Base-by-base conservation (phyloP, 257 asterid genomes). In the Cruciata laevipes region DNA sequence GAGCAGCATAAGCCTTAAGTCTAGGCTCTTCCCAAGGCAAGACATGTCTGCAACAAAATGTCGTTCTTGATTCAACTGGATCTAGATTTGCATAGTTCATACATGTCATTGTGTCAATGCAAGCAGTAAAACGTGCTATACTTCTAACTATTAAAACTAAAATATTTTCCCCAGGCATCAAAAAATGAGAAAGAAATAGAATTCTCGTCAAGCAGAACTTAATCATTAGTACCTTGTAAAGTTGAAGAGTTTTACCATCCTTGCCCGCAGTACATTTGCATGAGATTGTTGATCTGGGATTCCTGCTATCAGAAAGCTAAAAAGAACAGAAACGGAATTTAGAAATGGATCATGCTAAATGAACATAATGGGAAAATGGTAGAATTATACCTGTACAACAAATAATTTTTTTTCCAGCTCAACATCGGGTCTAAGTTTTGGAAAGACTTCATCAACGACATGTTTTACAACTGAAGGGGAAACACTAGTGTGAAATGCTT, bases 1-100 rank as follows among this genome's bases (percentile, higher is more conserved):
- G 68, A 24, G 44, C 32, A 83, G 67, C 88, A 81, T 81, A 73
- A 85, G 80, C 78, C 88, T 83, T 60, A 81, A 35, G 63, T 83
- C 88, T 14, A 75, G 77, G 59, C 70, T 68, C 79, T 76, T 81
- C 27, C 67, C 80, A 67, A 77, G 85, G 66, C 82, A 83, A 56
- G 85, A 77, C 71, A 85, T 60, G 74, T 83, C 86, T 18, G 63
- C 83, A 71, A 79, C 85, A 44, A 81, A 60, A 72, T 83, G 75
- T 60, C 84, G 81, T 63, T 79, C 82, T 71, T 66, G 80, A 68
- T 81, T 79, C 78, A 63, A 65, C 73, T 71, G 82, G 51, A 75
- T 69, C 91, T 85, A 32, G 55, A 68, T 32, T 63, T 68, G 30
- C 47, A 56, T 25, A 63, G 32, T 24, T 31, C 23, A 33, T 51